Percentiles rank a stretch among this genome's conserved stretches.
Evolutionary conservation across 306 rosid species (phyloP).

Genomic region (Trifolium pratense): DNA sequence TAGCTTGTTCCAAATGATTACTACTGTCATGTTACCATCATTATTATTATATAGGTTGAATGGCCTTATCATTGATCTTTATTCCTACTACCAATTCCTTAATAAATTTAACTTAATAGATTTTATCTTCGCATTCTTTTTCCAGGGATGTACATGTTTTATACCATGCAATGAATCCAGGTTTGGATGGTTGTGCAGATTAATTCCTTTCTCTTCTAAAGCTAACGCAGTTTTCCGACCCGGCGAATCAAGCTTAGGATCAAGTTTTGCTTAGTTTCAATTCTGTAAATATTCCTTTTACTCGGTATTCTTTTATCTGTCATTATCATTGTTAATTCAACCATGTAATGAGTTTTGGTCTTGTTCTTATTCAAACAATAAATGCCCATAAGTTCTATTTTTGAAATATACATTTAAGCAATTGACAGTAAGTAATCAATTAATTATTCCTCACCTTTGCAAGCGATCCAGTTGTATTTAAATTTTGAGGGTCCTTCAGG

Average conservation of each 20-base stretch:
- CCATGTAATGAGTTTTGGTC: slow-evolving; percentile 40
- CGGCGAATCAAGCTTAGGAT: slow-evolving; percentile 41
- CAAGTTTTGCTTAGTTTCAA: slow-evolving; percentile 48
- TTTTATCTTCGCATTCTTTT: slow-evolving; percentile 35
- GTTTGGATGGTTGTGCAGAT: slow-evolving; percentile 55
- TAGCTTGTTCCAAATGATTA: slow-evolving; percentile 4
- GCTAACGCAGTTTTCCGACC: slow-evolving; percentile 45
- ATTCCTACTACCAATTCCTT: slow-evolving; percentile 6
- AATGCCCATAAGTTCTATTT: slow-evolving; percentile 49
- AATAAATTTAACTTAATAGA: slow-evolving; percentile 25
- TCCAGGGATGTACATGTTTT: slow-evolving; percentile 26
- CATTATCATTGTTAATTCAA: slow-evolving; percentile 40
- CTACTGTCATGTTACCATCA: slow-evolving; percentile 11
- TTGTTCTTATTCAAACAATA: slow-evolving; percentile 42
- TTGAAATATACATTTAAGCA: slow-evolving; percentile 45
- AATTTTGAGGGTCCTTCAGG: neutral
- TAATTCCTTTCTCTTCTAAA: slow-evolving; percentile 39
- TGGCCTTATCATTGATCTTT: slow-evolving; percentile 4
- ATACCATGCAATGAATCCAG: slow-evolving; percentile 37
- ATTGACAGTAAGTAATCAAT: slow-evolving; percentile 38
- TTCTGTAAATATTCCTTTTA: slow-evolving; percentile 61
- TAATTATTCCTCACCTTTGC: slow-evolving; percentile 12
- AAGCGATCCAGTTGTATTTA: slow-evolving; percentile 10
- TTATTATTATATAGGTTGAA: slow-evolving; percentile 5
- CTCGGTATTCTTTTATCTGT: slow-evolving; percentile 24